Percentiles rank a stretch among this genome's conserved stretches.
These are phyloP conservation scores for Phytophthora fragariaefolia DNA, from an alignment of 352 stramenopile genomes.

Conservation along the genomic window DNA sequence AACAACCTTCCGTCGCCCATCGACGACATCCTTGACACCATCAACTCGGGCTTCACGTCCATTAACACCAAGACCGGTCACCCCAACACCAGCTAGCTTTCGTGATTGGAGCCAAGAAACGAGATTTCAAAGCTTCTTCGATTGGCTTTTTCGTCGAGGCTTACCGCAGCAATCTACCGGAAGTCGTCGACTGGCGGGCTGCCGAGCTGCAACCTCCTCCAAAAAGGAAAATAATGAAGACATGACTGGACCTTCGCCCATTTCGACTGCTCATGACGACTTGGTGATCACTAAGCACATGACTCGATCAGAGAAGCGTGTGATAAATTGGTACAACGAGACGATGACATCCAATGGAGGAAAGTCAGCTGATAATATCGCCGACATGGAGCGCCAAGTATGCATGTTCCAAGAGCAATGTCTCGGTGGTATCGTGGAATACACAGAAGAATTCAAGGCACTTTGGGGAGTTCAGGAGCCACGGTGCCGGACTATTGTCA, in stretches of 20 bases:
- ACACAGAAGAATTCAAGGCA: conserved; percentile 49
- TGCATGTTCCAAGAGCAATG: conserved; percentile 60
- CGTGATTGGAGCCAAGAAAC: conserved; percentile 3
- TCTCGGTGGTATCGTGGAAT: conserved; percentile 47
- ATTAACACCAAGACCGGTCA: too few species aligned
- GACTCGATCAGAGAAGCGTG: conserved; percentile 35
- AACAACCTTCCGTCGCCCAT: background rate
- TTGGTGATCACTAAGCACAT: conserved; percentile 35
- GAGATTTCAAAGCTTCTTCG: conserved; percentile 17
- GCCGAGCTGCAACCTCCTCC: background rate
- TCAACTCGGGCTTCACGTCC: background rate
- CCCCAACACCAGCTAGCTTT: background rate
- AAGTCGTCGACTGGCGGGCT: conserved; percentile 23
- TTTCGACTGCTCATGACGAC: background rate
- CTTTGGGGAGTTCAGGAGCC: conserved; percentile 43
- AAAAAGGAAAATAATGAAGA: background rate
- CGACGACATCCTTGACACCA: background rate
- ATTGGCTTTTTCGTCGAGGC: conserved; percentile 18
- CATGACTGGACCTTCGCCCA: background rate
- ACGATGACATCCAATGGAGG: conserved; percentile 30
- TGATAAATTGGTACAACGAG: conserved; percentile 47
- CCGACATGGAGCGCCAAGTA: conserved; percentile 54
- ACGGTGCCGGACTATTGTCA: conserved; percentile 47
- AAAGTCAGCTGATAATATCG: conserved; percentile 29
- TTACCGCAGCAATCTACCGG: background rate